Evolutionary conservation across 2,329 filamentous ascomycete genomes (phyloP), one percentile per base, ranked within the genome.

Genomic region (Colletotrichum sp.): DNA sequence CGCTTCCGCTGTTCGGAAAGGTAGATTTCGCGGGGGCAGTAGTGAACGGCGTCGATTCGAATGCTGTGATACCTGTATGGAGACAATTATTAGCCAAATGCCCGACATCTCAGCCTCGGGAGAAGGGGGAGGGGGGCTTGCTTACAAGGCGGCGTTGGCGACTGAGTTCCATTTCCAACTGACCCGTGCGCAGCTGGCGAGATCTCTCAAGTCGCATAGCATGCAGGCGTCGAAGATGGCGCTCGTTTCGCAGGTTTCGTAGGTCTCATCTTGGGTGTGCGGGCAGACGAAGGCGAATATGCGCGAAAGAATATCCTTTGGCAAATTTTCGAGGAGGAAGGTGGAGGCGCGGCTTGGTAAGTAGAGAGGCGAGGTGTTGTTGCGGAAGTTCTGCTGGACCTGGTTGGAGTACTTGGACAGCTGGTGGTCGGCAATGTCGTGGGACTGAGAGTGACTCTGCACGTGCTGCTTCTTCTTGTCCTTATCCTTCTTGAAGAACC

Each of bases 11-110:
- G 93, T 79, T 96, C 95, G 69, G 94, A 91, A 43, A 98, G 91
- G 79, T 94, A 88, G 75, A 94, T 93, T 84, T 98, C 96, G 80
- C 94, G 93, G 78, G 94, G 92, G 87, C 96, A 98, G 86, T 98
- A 98, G 85, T 98, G 96, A 36, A 98, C 96, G 21, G 94, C 91
- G 83, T 98, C 96, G 83, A 98, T 97, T 75, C 96, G 94, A 78
- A 98, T 93, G 87, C 95, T 96, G 80, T 93, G 93, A 83, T 97
- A 98, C 79, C 95, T 97, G 80, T 43, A 79, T 70, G 77, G 77
- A 48, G 62, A 74, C 28, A 52, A 38, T 6, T 61, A 75, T 78
- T 24, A 77, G 74, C 56, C 30, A n/a, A 56, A 60, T 7, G 60
- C 26, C 13, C 28, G 24, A 12, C 28, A 48, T 43, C 61, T 78